Percentiles rank a stretch among this genome's conserved stretches.
Evolutionary conservation across 345 rosid genomes (phyloP).

Genomic region (Sapria himalayana): DNA sequence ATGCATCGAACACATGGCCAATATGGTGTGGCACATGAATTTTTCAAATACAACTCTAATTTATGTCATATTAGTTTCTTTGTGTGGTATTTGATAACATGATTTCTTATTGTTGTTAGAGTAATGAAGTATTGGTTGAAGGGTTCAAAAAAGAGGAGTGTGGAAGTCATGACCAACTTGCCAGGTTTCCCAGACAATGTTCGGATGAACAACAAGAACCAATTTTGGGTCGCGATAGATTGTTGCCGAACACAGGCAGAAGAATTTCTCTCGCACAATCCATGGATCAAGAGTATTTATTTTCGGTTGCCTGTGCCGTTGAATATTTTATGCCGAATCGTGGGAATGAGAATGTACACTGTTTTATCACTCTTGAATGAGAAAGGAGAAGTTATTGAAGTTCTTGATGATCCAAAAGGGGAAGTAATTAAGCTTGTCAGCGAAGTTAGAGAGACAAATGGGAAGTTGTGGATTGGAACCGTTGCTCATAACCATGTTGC

Average conservation of each 20-base stretch:
- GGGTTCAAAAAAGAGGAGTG: slow-evolving; percentile 30
- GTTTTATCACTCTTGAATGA: slow-evolving; percentile 42
- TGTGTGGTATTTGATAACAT: not conserved
- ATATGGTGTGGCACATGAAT: too few species aligned
- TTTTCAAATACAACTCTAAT: too few species aligned
- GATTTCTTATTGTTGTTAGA: slow-evolving; percentile 19
- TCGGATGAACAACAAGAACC: slow-evolving; percentile 52
- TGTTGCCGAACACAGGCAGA: slow-evolving; percentile 81
- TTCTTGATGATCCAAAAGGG: slow-evolving; percentile 70
- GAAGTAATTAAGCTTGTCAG: slow-evolving; percentile 82
- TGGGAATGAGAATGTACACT: slow-evolving; percentile 97
- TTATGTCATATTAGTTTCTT: not conserved
- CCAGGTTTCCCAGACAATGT: slow-evolving; percentile 97
- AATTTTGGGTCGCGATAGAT: slow-evolving; percentile 94
- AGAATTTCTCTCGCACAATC: slow-evolving; percentile 45
- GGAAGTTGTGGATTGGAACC: slow-evolving; percentile 92
- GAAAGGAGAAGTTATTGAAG: slow-evolving; percentile 47
- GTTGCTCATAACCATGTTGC: slow-evolving; percentile 96
- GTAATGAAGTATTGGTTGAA: slow-evolving; percentile 81
- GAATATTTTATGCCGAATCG: slow-evolving; percentile 38
- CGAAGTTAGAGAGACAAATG: slow-evolving; percentile 70
- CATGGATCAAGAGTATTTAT: slow-evolving; percentile 64
- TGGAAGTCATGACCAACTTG: slow-evolving; percentile 37
- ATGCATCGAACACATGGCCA: too few species aligned
- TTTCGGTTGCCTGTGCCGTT: slow-evolving; percentile 53